Base-by-base conservation (phyloP, 371 early-diverging fungal species). In the Mortierella sp. region DNA sequence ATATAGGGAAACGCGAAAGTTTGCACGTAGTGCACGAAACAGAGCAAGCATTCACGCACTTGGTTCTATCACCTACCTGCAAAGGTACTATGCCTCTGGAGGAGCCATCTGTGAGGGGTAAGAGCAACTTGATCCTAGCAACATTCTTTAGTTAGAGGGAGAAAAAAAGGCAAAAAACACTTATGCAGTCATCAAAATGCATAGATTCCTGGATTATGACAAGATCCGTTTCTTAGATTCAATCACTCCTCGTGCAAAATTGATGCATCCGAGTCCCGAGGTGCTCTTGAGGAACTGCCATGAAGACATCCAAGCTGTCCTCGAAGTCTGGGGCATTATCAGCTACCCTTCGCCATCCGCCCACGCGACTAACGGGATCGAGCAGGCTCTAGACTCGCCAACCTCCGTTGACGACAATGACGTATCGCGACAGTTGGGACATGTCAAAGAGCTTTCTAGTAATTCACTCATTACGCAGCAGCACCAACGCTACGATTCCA, bases 81-180 rank as follows among this genome's bases (percentile, higher is more conserved):
- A 80, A 70, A 73, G 62, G 32, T 79, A 70, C 60, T 73, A 79
- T 57, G 81, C 79, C 24, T 78, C 78, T 14, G 70, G 75, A n/a
- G 79, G 80, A 37, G 43, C 52, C 15, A 43, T 79, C 23, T 52
- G 72, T 28, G 70, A 80, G 60, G 75, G 71, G 75, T 63, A 70
- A 69, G 60, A 14, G 37, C n/a, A 39, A 6, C 6, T n/a, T 30
- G 5, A 28, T 39, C 37, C 37, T 24, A 6, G 17, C 9, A 14
- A 17, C 34, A 24, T 30, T n/a, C n/a, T n/a, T n/a, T n/a, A n/a
- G n/a, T n/a, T n/a, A n/a, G n/a, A n/a, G n/a, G n/a, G n/a, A n/a
- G n/a, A 23, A 41, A 14, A 24, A 64, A 37, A 42, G 30, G 37
- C 52, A 21, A 31, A 57, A 39, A 60, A 60, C n/a, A n/a, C n/a